A percentile compares a stretch with the other conserved stretches of the same genome.
These are phyloP conservation scores for Aspergillus glaucus DNA, from an alignment of 2,329 filamentous ascomycete species.

Conservation along the genomic window DNA sequence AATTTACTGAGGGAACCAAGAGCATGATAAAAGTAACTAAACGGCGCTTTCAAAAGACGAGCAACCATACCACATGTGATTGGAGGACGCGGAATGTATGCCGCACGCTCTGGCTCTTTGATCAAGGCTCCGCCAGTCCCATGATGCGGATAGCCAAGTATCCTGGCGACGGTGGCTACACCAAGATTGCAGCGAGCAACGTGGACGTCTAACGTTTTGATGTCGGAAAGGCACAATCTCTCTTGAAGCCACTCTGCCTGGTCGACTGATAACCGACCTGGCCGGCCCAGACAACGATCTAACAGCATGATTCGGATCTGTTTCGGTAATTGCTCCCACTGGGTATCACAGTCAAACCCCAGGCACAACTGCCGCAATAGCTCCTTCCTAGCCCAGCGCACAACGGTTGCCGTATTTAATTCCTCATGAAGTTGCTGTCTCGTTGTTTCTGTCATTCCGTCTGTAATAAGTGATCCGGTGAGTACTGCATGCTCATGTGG, in stretches of 20 bases:
- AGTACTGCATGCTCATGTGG: conserved; percentile 33
- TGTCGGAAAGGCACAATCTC: conserved; percentile 33
- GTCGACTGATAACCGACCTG: conserved; percentile 33
- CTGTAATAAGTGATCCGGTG: conserved; percentile 27
- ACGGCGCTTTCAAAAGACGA: conserved; percentile 25
- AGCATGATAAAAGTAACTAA: conserved; percentile 39
- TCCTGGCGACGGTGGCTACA: conserved; percentile 31
- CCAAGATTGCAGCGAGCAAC: conserved; percentile 46
- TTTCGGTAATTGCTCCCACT: conserved; percentile 47
- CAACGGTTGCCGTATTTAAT: conserved; percentile 33
- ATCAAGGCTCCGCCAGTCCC: conserved; percentile 18
- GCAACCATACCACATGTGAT: conserved; percentile 16
- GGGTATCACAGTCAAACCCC: conserved; percentile 44
- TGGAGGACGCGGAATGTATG: conserved; percentile 24
- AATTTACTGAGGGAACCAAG: conserved; percentile 44
- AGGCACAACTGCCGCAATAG: conserved; percentile 44
- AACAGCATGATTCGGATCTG: conserved; percentile 43
- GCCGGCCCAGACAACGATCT: conserved; percentile 40
- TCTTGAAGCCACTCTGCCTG: conserved; percentile 42
- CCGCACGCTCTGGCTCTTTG: conserved; percentile 19
- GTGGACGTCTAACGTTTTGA: conserved; percentile 34
- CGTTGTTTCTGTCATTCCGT: conserved; percentile 29
- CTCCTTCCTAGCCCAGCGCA: conserved; percentile 39
- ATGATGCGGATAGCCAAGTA: conserved; percentile 26
- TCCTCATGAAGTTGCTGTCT: conserved; percentile 29